Evolutionary conservation across 31 red algal species (phyloP).

Genomic region (Asparagopsis taxiformis): DNA sequence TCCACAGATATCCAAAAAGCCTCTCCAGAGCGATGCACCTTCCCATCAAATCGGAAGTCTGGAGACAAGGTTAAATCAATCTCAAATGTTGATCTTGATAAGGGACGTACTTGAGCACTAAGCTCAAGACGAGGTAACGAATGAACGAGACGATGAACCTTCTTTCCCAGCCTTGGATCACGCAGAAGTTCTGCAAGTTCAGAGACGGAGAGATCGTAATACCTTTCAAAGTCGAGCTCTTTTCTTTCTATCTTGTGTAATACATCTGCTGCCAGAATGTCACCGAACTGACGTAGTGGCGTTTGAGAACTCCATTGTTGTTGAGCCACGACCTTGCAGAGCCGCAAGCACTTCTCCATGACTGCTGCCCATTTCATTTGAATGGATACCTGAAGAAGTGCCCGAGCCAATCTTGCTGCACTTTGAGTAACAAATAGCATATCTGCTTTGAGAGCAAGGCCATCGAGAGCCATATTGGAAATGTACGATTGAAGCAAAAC

Average conservation of each 20-base stretch:
- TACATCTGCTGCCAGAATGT: slow-evolving; percentile 42
- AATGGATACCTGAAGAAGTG: slow-evolving; percentile 81
- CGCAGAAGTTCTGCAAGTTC: slow-evolving; percentile 88
- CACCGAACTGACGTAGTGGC: slow-evolving; percentile 76
- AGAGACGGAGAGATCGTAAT: slow-evolving; percentile 71
- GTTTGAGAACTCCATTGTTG: slow-evolving; percentile 75
- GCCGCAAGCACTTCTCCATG: slow-evolving; percentile 35
- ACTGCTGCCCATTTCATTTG: slow-evolving; percentile 63
- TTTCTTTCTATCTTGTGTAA: slow-evolving; percentile 88
- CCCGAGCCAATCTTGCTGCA: slow-evolving; percentile 79
- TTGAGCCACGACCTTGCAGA: slow-evolving; percentile 64
- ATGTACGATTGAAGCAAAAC: slow-evolving; percentile 92
- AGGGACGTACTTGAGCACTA: slow-evolving; percentile 57
- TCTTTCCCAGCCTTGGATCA: slow-evolving; percentile 69
- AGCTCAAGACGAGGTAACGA: slow-evolving; percentile 81
- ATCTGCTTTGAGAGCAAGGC: slow-evolving; percentile 83
- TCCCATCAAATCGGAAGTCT: slow-evolving; percentile 69
- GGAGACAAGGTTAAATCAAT: slow-evolving; percentile 79
- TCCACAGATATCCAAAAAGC: slow-evolving; percentile 79
- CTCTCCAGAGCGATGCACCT: slow-evolving; percentile 63
- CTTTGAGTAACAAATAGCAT: slow-evolving; percentile 89
- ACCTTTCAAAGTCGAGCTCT: slow-evolving; percentile 81
- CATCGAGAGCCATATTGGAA: slow-evolving; percentile 75
- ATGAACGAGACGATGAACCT: slow-evolving; percentile 78
- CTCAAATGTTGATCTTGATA: slow-evolving; percentile 65